A percentile compares a stretch with the other conserved stretches of the same genome.
Conservation (phyloP, 768 basidiomycete species). For the Boletellus ananas region DNA sequence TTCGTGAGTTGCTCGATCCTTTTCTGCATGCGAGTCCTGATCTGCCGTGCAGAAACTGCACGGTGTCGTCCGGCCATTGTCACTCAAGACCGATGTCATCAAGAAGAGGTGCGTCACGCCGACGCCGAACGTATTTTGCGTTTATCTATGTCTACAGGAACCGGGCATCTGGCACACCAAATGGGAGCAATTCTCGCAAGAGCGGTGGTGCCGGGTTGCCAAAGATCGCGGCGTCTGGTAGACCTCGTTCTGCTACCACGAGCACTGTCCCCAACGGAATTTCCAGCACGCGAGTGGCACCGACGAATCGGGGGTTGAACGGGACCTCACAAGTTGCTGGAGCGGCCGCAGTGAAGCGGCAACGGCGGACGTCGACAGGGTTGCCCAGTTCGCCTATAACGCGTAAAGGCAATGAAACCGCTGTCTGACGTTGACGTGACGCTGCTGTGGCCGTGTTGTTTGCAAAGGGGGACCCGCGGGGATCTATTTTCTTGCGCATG, state of each 20-base stretch:
- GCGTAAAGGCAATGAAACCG: constrained; percentile 27
- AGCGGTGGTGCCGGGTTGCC: constrained; percentile 50
- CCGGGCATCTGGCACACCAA: constrained; percentile 74
- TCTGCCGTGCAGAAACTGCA: constrained; percentile 75
- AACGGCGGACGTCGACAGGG: constrained; percentile 71
- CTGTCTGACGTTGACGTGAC: constrained; percentile 6
- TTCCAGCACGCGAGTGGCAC: constrained; percentile 38
- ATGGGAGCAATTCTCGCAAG: constrained; percentile 58
- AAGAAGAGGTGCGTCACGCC: constrained; percentile 73
- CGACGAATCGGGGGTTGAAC: constrained; percentile 26
- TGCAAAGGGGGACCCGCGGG: constrained; percentile 17
- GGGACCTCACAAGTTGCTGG: constrained; percentile 19
- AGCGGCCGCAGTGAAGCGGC: constrained; percentile 62
- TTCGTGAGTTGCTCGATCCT: constrained; percentile 54
- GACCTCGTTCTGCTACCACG: constrained; percentile 69
- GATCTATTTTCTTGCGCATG: constrained; percentile 33
- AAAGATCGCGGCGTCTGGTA: constrained; percentile 70
- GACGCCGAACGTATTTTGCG: neutral
- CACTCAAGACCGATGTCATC: constrained; percentile 95
- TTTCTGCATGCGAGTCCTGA: constrained; percentile 12
- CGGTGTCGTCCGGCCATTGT: constrained; percentile 89
- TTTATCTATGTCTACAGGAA: constrained; percentile 46
- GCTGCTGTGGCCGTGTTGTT: constrained; percentile 8
- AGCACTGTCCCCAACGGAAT: constrained; percentile 50
- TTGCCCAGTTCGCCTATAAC: constrained; percentile 38